Percentiles rank a stretch among this genome's conserved stretches.
These are phyloP conservation scores for Pestalotiopsis sp. DNA, from an alignment of 2,329 filamentous ascomycete species.

Conservation along the genomic window DNA sequence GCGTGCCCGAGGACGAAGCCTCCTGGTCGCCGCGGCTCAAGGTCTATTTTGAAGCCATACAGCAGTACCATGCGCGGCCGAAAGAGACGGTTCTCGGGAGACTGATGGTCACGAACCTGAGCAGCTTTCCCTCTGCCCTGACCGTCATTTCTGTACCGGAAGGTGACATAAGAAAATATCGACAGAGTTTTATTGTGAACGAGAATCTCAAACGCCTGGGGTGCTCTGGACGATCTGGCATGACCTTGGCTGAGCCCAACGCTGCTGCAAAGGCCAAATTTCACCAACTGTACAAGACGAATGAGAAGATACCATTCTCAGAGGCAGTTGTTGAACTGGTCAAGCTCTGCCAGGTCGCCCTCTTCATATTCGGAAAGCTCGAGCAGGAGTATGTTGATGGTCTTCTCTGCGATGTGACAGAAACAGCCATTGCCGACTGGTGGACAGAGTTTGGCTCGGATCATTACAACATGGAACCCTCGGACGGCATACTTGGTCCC, in stretches of 20 bases:
- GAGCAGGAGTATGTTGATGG: conserved; percentile 90
- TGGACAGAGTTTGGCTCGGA: conserved; percentile 93
- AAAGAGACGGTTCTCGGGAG: conserved; percentile 81
- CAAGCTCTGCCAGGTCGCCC: conserved; percentile 84
- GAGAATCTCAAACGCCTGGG: conserved; percentile 90
- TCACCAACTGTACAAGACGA: conserved; percentile 83
- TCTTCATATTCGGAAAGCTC: conserved; percentile 85
- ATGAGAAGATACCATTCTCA: conserved; percentile 76
- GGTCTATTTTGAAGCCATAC: conserved; percentile 83
- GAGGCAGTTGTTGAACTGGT: conserved; percentile 84
- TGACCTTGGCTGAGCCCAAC: conserved; percentile 77
- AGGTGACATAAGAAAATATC: conserved; percentile 78
- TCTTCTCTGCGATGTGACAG: conserved; percentile 88
- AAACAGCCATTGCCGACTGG: conserved; percentile 89
- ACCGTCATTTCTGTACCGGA: conserved; percentile 90
- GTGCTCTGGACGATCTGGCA: conserved; percentile 84
- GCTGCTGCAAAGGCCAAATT: conserved; percentile 88
- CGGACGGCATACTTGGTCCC: conserved; percentile 88
- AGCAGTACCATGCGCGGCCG: conserved; percentile 80
- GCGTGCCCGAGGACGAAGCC: conserved; percentile 76
- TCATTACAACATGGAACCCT: conserved; percentile 88
- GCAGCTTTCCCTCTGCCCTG: conserved; percentile 85
- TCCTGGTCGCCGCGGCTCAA: conserved; percentile 78
- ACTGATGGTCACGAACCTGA: conserved; percentile 92
- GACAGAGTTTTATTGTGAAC: conserved; percentile 87